These are phyloP conservation scores for Heterobasidion occidentale DNA, from an alignment of 1,284 basidiomycete genomes.

Conservation along the genomic window DNA sequence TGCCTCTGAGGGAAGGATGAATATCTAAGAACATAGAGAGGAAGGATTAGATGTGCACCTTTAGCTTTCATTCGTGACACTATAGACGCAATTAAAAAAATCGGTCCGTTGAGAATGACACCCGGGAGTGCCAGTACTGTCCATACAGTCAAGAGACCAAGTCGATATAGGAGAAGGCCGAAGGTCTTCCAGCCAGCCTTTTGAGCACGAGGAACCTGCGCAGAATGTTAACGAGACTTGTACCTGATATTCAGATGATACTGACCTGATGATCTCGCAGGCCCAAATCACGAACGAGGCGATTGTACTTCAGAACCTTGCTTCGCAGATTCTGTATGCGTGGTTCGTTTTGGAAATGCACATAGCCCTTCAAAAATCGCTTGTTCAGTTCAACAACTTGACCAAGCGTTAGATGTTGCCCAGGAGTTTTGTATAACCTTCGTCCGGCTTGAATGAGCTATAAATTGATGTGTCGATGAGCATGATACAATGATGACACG, in stretches of 20 bases:
- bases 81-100: conserved; percentile 89
- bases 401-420: conserved; percentile 89
- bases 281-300: conserved; percentile 87
- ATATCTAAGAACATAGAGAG: background rate
- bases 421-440: conserved; percentile 90
- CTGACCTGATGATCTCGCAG: conserved; percentile 93
- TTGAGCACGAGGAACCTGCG: conserved; percentile 72
- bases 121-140: conserved; percentile 86
- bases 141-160: conserved; percentile 81
- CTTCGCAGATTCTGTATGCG: conserved; percentile 76
- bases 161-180: conserved; percentile 80
- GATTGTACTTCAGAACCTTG: conserved; percentile 93
- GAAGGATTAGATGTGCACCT: conserved; percentile 38
- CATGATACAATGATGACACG: no score
- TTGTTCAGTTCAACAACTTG: conserved; percentile 97
- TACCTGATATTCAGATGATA: background rate
- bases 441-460: conserved; percentile 94
- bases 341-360: conserved; percentile 91
- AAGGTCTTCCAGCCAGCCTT: conserved; percentile 85
- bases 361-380: conserved; percentile 91
- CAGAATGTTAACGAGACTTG: conserved; percentile 1
- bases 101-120: conserved; percentile 90
- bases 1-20: conserved; percentile 58
- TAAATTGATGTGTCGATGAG: background rate
- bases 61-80: conserved; percentile 90